Evolutionary conservation across 495 filamentous ascomycete genomes (phyloP).

Genomic region (Trypethelium eluteriae): DNA sequence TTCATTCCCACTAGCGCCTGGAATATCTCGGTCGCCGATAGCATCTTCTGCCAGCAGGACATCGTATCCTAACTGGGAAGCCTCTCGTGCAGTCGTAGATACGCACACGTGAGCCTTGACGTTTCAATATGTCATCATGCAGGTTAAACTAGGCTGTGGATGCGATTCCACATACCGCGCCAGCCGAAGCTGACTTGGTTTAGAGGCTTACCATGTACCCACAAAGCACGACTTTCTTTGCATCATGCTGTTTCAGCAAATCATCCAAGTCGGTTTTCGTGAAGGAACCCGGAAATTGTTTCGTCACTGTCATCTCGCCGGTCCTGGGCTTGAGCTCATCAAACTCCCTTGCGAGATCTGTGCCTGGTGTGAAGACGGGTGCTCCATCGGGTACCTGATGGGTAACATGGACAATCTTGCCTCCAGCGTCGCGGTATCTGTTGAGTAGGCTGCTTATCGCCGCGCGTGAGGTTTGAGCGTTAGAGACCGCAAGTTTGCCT

Average conservation of each 20-base stretch:
- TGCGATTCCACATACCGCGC: background rate
- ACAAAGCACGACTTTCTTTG: conserved; percentile 45
- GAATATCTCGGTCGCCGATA: conserved; percentile 53
- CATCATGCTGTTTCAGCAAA: conserved; percentile 33
- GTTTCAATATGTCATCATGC: background rate
- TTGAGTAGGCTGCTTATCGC: conserved; percentile 44
- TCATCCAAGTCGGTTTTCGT: conserved; percentile 42
- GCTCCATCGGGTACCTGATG: conserved; percentile 50
- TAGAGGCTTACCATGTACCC: conserved; percentile 41
- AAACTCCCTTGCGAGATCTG: conserved; percentile 47
- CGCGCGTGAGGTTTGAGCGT: conserved; percentile 41
- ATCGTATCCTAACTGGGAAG: conserved; percentile 50
- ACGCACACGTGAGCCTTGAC: conserved; percentile 53
- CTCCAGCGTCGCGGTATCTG: conserved; percentile 43
- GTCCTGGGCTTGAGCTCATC: conserved; percentile 42
- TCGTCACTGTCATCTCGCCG: conserved; percentile 44
- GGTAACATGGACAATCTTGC: conserved; percentile 51
- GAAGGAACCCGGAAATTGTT: conserved; percentile 43
- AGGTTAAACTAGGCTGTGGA: too few relatives aligned
- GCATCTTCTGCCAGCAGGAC: conserved; percentile 49
- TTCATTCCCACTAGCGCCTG: conserved; percentile 37
- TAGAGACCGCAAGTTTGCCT: conserved; percentile 45
- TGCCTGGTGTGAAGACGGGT: conserved; percentile 53
- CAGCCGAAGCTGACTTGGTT: background rate
- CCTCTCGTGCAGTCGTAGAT: conserved; percentile 51